Conservation (phyloP, 2,329 filamentous ascomycete species). For the Aspergillus pseudotamarii region DNA sequence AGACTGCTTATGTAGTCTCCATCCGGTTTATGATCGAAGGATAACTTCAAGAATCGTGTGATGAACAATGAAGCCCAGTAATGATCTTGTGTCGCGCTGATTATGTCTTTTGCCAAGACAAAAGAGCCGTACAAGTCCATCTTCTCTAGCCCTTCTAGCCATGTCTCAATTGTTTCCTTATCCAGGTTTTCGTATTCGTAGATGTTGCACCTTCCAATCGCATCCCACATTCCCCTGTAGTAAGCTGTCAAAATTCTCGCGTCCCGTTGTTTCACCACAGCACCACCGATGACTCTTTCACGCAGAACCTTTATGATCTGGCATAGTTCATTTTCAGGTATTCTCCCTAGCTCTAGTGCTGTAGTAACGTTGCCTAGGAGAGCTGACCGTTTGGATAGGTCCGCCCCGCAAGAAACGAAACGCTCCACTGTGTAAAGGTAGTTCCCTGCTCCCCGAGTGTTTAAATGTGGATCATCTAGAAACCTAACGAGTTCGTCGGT, state of each 20-base stretch:
- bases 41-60: conserved; percentile 27
- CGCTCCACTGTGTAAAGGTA: conserved; percentile 34
- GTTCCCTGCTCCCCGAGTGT: conserved; percentile 39
- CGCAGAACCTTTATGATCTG: conserved; percentile 35
- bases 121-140: conserved; percentile 18
- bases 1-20: conserved; percentile 21
- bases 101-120: conserved; percentile 32
- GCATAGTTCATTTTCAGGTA: conserved; percentile 36
- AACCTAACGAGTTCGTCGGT: conserved; percentile 34
- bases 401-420: conserved; percentile 23
- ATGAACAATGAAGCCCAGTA: conserved; percentile 33
- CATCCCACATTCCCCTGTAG: conserved; percentile 40
- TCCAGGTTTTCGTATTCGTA: conserved; percentile 37
- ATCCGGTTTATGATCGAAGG: conserved; percentile 9
- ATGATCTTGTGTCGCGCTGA: conserved; percentile 30
- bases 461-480: conserved; percentile 40
- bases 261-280: conserved; percentile 9
- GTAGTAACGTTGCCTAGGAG: conserved; percentile 31
- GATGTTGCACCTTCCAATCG: conserved; percentile 39
- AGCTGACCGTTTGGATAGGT: conserved; percentile 20
- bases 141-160: conserved; percentile 34
- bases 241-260: conserved; percentile 23
- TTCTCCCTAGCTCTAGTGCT: conserved; percentile 38
- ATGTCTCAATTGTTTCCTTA: conserved; percentile 30
- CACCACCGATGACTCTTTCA: not conserved